Conservation (phyloP, 257 asterid species). For the Lithospermum erythrorhizon region DNA sequence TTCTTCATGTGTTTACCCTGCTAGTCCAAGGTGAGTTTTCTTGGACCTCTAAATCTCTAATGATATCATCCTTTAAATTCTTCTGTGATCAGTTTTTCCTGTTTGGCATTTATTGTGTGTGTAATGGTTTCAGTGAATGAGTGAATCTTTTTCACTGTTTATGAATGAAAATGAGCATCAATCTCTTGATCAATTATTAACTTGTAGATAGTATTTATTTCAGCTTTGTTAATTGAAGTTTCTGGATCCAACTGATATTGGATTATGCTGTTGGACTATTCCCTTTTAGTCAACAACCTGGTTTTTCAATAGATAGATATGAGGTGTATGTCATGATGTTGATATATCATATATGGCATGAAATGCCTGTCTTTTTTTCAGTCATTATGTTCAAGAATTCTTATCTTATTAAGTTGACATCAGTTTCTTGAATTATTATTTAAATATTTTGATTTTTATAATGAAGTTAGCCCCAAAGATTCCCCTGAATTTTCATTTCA, state of each 20-base stretch:
- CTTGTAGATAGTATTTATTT: background rate
- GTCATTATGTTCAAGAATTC: background rate
- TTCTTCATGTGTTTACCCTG: conserved; percentile 49
- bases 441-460: background rate
- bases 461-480: background rate
- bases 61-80: conserved; percentile 1
- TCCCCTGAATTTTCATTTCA: background rate
- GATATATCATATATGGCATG: conserved; percentile 17
- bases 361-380: background rate
- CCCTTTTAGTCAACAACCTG: background rate
- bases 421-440: background rate
- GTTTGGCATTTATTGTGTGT: background rate
- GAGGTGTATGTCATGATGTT: conserved; percentile 39
- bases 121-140: too few species aligned
- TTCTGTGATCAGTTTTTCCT: background rate
- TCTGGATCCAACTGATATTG: conserved; percentile 16
- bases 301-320: conserved; percentile 7
- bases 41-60: background rate
- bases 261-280: background rate
- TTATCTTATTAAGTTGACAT: conserved; percentile 4
- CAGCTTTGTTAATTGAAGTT: conserved; percentile 1
- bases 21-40: conserved; percentile 53
- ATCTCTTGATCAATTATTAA: background rate
- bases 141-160: background rate
- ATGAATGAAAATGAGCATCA: conserved; percentile 6